These are phyloP conservation scores for Pseudozyma sp. DNA, from an alignment of 1,284 basidiomycete species.

Conservation along the genomic window DNA sequence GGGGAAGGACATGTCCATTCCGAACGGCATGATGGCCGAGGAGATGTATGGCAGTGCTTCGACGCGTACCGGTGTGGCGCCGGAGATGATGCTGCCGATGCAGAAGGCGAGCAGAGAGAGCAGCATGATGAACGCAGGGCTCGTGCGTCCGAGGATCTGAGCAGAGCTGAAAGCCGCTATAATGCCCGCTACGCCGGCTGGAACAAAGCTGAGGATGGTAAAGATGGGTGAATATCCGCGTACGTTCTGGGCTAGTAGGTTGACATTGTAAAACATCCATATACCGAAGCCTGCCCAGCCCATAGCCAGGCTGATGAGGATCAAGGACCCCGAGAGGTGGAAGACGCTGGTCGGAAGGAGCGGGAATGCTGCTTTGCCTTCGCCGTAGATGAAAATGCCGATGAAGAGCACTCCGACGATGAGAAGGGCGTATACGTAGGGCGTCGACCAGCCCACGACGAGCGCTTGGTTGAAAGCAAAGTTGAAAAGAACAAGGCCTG, in stretches of 20 bases:
- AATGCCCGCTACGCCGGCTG: conserved; percentile 37
- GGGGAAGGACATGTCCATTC: conserved; percentile 58
- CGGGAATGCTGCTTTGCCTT: conserved; percentile 35
- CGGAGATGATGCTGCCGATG: conserved; percentile 43
- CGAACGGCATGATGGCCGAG: conserved; percentile 41
- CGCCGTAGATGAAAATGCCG: conserved; percentile 37
- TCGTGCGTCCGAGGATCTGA: conserved; percentile 31
- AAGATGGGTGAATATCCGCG: conserved; percentile 24
- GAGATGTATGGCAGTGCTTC: conserved; percentile 36
- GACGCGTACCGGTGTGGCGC: conserved; percentile 31
- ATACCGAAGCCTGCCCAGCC: conserved; percentile 59
- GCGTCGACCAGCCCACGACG: conserved; percentile 54
- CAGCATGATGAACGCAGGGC: conserved; percentile 46
- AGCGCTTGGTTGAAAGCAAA: conserved; percentile 58
- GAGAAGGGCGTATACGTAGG: conserved; percentile 53
- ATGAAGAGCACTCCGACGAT: conserved; percentile 51
- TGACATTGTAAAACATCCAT: conserved; percentile 41
- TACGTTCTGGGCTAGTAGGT: conserved; percentile 27
- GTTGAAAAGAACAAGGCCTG: conserved; percentile 55
- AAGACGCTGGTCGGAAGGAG: conserved; percentile 52
- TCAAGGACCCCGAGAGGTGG: conserved; percentile 14
- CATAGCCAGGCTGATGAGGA: conserved; percentile 34
- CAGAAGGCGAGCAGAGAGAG: conserved; percentile 49
- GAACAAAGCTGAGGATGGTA: conserved; percentile 31
- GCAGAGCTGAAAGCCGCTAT: conserved; percentile 46